These are phyloP conservation scores for Silene uniflora DNA, from an alignment of 148 eudicot species.

Conservation along the genomic window DNA sequence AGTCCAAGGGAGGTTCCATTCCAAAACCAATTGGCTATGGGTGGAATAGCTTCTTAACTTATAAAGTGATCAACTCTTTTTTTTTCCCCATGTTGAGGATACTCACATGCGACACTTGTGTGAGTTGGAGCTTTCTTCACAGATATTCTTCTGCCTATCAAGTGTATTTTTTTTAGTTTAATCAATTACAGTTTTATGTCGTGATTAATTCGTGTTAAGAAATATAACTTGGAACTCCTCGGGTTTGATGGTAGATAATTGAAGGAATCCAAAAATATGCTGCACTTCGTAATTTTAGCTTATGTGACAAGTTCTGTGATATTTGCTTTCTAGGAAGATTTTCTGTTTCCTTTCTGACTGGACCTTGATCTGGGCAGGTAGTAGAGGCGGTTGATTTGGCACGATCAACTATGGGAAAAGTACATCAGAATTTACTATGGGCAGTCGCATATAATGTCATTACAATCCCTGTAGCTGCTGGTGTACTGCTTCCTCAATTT, in stretches of 20 bases:
- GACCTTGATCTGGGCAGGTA: slow-evolving; percentile 42
- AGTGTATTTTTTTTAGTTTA: no score
- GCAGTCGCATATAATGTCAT: slow-evolving; percentile 82
- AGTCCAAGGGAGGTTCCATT: no score
- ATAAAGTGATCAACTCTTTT: no score
- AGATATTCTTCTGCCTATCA: no score
- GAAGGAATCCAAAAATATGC: background rate
- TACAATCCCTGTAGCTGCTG: slow-evolving; percentile 90
- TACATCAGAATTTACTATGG: slow-evolving; percentile 88
- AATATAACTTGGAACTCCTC: background rate
- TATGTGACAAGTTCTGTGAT: background rate
- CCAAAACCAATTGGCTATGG: no score
- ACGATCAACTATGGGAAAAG: slow-evolving; percentile 79
- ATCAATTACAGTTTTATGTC: background rate
- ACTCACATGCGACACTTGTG: no score
- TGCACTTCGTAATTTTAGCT: background rate
- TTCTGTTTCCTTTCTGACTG: slow-evolving; percentile 4
- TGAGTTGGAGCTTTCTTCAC: no score
- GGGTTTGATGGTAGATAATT: background rate
- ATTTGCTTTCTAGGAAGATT: background rate
- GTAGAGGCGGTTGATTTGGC: slow-evolving; percentile 87
- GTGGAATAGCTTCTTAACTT: no score
- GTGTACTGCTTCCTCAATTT: slow-evolving; percentile 75
- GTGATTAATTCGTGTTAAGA: background rate
- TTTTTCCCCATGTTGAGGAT: no score